Evolutionary conservation across 1,139 yeast species (phyloP).

Genomic region (Lodderomyces margitis): DNA sequence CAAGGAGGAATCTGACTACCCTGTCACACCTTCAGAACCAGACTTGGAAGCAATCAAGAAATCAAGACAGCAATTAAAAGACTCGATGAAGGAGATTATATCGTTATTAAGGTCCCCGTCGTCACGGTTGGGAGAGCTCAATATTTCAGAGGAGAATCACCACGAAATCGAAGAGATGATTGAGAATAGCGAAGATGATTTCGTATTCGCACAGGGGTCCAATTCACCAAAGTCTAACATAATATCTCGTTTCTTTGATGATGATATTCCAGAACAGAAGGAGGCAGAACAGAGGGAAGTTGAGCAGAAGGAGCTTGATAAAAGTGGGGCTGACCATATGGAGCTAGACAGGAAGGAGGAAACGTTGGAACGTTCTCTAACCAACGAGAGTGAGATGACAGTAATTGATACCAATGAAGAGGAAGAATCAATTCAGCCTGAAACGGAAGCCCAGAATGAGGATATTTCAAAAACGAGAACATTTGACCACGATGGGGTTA

Average conservation of each 20-base stretch:
- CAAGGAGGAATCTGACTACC: too few relatives aligned
- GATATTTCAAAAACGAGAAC: background rate
- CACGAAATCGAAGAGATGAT: slow-evolving; percentile 21
- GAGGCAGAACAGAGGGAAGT: background rate
- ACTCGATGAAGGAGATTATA: slow-evolving; percentile 43
- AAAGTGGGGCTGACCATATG: background rate
- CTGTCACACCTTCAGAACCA: slow-evolving; percentile 21
- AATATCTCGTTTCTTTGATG: slow-evolving; percentile 13
- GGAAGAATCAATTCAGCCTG: slow-evolving; percentile 11
- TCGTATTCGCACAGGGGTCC: slow-evolving; percentile 5
- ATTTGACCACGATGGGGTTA: background rate
- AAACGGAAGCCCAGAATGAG: background rate
- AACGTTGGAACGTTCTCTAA: slow-evolving; percentile 11
- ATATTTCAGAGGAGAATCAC: slow-evolving; percentile 20
- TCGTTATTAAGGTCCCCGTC: slow-evolving; percentile 39
- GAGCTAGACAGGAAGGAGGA: slow-evolving; percentile 8
- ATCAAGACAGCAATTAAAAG: slow-evolving; percentile 38
- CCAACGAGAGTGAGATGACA: slow-evolving; percentile 23
- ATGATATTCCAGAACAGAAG: slow-evolving; percentile 5
- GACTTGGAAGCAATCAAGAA: slow-evolving; percentile 39
- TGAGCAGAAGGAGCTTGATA: slow-evolving; percentile 3
- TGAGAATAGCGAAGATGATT: slow-evolving; percentile 10
- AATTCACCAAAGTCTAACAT: slow-evolving; percentile 6
- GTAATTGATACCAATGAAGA: slow-evolving; percentile 26
- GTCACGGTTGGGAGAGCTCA: slow-evolving; percentile 19